Conservation (phyloP, 2,329 filamentous ascomycete genomes). For the Ilyonectria mors-panacis region DNA sequence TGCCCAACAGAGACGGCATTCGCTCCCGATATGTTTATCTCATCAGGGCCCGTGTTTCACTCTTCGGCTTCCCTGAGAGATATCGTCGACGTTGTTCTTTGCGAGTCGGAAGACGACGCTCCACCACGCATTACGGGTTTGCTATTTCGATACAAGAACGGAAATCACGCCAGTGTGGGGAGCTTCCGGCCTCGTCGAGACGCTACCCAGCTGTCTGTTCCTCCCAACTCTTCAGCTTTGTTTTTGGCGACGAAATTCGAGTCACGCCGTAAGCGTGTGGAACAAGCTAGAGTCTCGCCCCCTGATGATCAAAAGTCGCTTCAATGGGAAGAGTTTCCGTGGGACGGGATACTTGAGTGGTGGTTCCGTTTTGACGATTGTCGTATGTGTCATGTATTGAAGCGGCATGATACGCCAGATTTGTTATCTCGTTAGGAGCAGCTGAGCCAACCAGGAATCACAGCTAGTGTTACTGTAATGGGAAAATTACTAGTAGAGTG, state of each 20-base stretch:
- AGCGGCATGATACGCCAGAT: too few species aligned
- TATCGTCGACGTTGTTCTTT: conserved; percentile 5
- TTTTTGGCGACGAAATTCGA: neutral
- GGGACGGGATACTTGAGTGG: conserved; percentile 2
- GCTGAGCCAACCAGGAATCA: too few species aligned
- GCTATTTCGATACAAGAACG: conserved; percentile 17
- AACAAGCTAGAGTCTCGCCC: neutral
- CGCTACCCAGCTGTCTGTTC: neutral
- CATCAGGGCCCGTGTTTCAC: neutral
- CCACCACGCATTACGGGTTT: neutral
- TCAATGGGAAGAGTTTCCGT: neutral
- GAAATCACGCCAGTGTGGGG: neutral
- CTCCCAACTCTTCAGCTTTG: neutral
- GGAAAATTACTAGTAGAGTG: too few species aligned
- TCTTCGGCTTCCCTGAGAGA: neutral
- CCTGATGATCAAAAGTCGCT: too few species aligned
- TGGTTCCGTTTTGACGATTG: neutral
- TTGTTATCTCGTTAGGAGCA: too few species aligned
- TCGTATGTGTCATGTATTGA: too few species aligned
- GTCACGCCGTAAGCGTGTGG: neutral
- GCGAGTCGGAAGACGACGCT: neutral
- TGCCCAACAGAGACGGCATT: neutral
- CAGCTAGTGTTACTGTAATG: too few species aligned
- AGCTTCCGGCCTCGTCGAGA: conserved; percentile 2
- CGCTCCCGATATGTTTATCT: neutral